Evolutionary conservation across 2,329 filamentous ascomycete genomes (phyloP).

Genomic region (Aspergillus sclerotialis): DNA sequence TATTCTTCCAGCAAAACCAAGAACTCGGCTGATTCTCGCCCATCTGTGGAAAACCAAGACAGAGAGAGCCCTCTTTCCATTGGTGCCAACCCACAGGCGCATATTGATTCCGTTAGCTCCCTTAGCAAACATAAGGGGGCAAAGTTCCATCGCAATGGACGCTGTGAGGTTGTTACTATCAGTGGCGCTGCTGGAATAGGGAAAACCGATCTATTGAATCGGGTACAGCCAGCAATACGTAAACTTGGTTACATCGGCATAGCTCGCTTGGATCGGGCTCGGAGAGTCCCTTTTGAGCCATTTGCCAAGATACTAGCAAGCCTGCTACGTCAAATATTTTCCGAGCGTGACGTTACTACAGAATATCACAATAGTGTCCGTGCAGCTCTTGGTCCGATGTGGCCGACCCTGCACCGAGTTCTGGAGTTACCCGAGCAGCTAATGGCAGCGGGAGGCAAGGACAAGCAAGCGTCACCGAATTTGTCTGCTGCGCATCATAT

Average conservation of each 20-base stretch:
- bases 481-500: slow-evolving; percentile 21
- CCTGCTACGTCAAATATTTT: slow-evolving; percentile 58
- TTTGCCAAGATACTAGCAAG: slow-evolving; percentile 55
- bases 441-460: slow-evolving; percentile 33
- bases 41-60: slow-evolving; percentile 29
- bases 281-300: slow-evolving; percentile 55
- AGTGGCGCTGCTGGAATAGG: slow-evolving; percentile 52
- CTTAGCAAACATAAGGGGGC: slow-evolving; percentile 34
- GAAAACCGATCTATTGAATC: slow-evolving; percentile 55
- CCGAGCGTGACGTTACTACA: slow-evolving; percentile 55
- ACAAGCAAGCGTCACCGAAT: slow-evolving; percentile 25
- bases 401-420: slow-evolving; percentile 50
- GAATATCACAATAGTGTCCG: slow-evolving; percentile 55
- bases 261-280: slow-evolving; percentile 54
- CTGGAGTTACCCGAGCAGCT: slow-evolving; percentile 63
- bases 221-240: slow-evolving; percentile 50
- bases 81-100: slow-evolving; percentile 21
- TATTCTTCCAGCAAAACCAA: slow-evolving; percentile 22
- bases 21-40: slow-evolving; percentile 31
- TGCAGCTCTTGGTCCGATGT: slow-evolving; percentile 49
- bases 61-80: slow-evolving; percentile 30
- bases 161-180: slow-evolving; percentile 55
- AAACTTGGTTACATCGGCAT: slow-evolving; percentile 55
- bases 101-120: slow-evolving; percentile 23
- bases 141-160: slow-evolving; percentile 46